Evolutionary conservation across 1,284 basidiomycete species (phyloP).

Genomic region (Cryptococcus sp.): DNA sequence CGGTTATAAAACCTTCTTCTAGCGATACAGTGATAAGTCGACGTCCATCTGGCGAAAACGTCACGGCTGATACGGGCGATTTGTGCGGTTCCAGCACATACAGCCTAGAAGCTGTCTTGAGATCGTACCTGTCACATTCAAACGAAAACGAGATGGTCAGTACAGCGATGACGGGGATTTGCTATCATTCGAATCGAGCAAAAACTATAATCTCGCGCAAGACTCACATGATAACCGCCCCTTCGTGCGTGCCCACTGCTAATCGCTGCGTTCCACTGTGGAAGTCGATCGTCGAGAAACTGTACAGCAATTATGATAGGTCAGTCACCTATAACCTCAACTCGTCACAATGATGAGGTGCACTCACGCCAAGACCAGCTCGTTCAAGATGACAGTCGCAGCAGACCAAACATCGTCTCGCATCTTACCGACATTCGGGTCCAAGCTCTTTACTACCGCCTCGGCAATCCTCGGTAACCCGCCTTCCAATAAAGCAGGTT

Average conservation of each 20-base stretch:
- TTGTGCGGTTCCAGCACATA: constrained; percentile 93
- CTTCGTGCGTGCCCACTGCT: constrained; percentile 91
- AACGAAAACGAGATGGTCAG: neutral
- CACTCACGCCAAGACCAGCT: constrained; percentile 80
- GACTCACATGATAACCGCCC: constrained; percentile 73
- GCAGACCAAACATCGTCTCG: constrained; percentile 86
- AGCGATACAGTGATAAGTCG: constrained; percentile 84
- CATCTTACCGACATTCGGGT: constrained; percentile 80
- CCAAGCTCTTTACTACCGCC: constrained; percentile 93
- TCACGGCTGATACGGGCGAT: constrained; percentile 72
- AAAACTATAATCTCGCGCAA: neutral
- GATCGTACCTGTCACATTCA: constrained; percentile 65
- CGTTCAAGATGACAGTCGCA: constrained; percentile 89
- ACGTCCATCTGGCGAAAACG: constrained; percentile 89
- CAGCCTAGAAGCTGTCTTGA: constrained; percentile 90
- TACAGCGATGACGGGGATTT: no score
- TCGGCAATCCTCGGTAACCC: constrained; percentile 87
- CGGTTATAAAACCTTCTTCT: constrained; percentile 75
- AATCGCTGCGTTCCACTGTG: constrained; percentile 81
- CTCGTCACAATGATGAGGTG: neutral
- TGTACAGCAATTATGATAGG: constrained; percentile 40
- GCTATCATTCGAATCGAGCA: neutral
- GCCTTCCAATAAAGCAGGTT: constrained; percentile 80
- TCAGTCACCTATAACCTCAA: neutral
- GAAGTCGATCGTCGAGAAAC: constrained; percentile 91